These are phyloP conservation scores for Ceriops zippeliana DNA, from an alignment of 345 rosid species.

Conservation along the genomic window DNA sequence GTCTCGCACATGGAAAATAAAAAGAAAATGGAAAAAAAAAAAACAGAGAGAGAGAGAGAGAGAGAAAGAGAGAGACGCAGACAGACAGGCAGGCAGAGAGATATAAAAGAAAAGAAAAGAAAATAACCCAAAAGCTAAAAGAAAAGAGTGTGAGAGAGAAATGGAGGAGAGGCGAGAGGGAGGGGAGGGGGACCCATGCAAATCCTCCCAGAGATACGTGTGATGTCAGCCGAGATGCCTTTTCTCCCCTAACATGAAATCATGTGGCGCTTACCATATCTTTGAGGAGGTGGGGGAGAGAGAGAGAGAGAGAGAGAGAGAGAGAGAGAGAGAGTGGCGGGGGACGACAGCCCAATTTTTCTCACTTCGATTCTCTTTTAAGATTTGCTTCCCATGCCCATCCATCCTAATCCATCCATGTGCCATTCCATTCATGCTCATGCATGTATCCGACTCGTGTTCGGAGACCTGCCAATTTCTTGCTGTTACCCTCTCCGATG, in stretches of 20 bases:
- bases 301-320: conserved; percentile 19
- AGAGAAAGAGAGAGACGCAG: not conserved
- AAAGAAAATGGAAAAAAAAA: too few species aligned
- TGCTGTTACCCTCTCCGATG: not conserved
- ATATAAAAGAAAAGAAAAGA: not conserved
- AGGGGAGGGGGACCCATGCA: conserved; percentile 43
- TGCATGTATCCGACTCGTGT: not conserved
- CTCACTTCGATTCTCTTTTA: conserved; percentile 33
- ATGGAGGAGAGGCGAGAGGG: not conserved
- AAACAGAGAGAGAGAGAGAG: too few species aligned
- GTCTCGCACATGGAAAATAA: too few species aligned
- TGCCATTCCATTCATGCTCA: not conserved
- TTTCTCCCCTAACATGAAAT: conserved; percentile 29
- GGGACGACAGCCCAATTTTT: conserved; percentile 23
- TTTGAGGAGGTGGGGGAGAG: conserved; percentile 38
- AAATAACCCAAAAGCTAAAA: not conserved
- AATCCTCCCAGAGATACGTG: conserved; percentile 55
- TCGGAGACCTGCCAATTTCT: not conserved
- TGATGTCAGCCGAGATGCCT: conserved; percentile 46
- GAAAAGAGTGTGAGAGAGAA: not conserved
- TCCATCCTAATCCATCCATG: conserved; percentile 7
- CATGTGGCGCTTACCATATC: conserved; percentile 46
- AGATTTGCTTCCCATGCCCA: conserved; percentile 51
- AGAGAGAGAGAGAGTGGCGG: conserved; percentile 23
- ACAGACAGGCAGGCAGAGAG: not conserved